phyloP scores from a whole-genome alignment of 2,329 filamentous ascomycete genomes.

The Dothiorella sarmentorum region DNA sequence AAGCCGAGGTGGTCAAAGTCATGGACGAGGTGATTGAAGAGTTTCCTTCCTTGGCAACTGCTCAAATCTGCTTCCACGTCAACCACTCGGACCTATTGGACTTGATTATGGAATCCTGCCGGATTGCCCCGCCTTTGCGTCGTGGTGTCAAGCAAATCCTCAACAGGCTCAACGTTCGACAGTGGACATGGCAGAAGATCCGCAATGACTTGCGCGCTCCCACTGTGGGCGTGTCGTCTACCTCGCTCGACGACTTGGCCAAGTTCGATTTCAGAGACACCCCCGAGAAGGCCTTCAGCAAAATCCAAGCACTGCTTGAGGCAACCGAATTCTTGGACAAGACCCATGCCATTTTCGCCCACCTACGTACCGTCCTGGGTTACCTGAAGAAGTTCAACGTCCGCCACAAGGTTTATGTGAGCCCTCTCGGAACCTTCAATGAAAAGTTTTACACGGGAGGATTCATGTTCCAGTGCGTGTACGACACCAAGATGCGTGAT shows the following conservation, averaged over 20 bases:
- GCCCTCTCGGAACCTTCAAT: slow-evolving; percentile 81
- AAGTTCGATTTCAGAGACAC: slow-evolving; percentile 84
- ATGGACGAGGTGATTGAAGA: slow-evolving; percentile 82
- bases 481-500: slow-evolving; percentile 75
- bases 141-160: slow-evolving; percentile 75
- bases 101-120: slow-evolving; percentile 85
- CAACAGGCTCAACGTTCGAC: slow-evolving; percentile 80
- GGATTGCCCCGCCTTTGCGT: slow-evolving; percentile 67
- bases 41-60: slow-evolving; percentile 70
- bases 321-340: slow-evolving; percentile 52
- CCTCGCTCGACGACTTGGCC: slow-evolving; percentile 83
- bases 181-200: slow-evolving; percentile 79
- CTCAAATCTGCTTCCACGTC: slow-evolving; percentile 81
- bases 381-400: slow-evolving; percentile 75
- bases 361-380: slow-evolving; percentile 72
- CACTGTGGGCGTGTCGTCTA: slow-evolving; percentile 76
- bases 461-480: slow-evolving; percentile 84
- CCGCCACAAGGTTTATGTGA: slow-evolving; percentile 74
- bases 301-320: slow-evolving; percentile 54
- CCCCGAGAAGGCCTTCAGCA: slow-evolving; percentile 70
- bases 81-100: slow-evolving; percentile 86
- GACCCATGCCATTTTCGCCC: slow-evolving; percentile 61
- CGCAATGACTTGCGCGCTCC: slow-evolving; percentile 78
- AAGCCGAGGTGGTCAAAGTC: slow-evolving; percentile 91
- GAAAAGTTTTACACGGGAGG: slow-evolving; percentile 81